Evolutionary conservation across 2,329 filamentous ascomycete genomes (phyloP).

Genomic region (Alternaria sp.): DNA sequence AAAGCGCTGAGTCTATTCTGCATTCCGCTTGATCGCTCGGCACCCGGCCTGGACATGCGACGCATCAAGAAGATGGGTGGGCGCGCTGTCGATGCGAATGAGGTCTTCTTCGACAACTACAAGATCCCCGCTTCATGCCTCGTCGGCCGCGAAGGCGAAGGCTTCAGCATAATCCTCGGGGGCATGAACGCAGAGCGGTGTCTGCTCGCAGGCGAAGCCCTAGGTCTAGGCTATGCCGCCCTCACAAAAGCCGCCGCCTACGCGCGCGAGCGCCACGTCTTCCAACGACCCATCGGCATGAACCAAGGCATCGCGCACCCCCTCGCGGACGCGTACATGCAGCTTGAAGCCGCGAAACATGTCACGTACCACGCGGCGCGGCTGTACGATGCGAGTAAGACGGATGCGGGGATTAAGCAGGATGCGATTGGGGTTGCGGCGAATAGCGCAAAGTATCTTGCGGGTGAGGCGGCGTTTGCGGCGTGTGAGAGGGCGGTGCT

Average conservation of each 20-base stretch:
- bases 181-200: slow-evolving; percentile 59
- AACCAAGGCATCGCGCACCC: slow-evolving; percentile 67
- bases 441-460: slow-evolving; percentile 65
- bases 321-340: slow-evolving; percentile 65
- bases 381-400: slow-evolving; percentile 60
- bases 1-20: slow-evolving; percentile 82
- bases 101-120: slow-evolving; percentile 87
- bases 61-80: slow-evolving; percentile 87
- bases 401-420: slow-evolving; percentile 20
- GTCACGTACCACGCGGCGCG: slow-evolving; percentile 67
- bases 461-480: slow-evolving; percentile 66
- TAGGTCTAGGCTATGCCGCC: slow-evolving; percentile 78
- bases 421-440: slow-evolving; percentile 60
- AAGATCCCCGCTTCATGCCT: slow-evolving; percentile 67
- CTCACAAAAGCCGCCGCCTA: slow-evolving; percentile 53
- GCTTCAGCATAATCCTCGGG: slow-evolving; percentile 70
- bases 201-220: slow-evolving; percentile 72
- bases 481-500: slow-evolving; percentile 65
- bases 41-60: slow-evolving; percentile 69
- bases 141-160: slow-evolving; percentile 74
- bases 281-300: slow-evolving; percentile 63
- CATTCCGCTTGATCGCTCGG: slow-evolving; percentile 71
- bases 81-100: slow-evolving; percentile 80
- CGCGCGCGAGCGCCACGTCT: slow-evolving; percentile 59
- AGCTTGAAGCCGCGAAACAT: slow-evolving; percentile 66